Percentiles rank a stretch among this genome's conserved stretches.
These are phyloP conservation scores for Agaricales sp. DNA, from an alignment of 1,284 basidiomycete species.

Conservation along the genomic window DNA sequence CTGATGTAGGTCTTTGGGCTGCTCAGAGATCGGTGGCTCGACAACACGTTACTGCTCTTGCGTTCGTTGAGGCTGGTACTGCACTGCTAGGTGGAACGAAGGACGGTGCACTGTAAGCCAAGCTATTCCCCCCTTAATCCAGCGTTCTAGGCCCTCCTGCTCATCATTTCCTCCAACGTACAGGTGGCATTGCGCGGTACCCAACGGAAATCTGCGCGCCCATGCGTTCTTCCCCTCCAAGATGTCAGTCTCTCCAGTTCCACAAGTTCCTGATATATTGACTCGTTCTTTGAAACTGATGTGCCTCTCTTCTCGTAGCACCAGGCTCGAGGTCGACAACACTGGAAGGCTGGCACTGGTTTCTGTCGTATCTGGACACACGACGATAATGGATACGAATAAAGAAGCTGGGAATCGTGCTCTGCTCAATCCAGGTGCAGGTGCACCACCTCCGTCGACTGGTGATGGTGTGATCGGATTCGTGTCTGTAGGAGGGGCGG, in stretches of 20 bases:
- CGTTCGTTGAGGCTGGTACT: constrained; percentile 49
- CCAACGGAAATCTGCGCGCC: constrained; percentile 49
- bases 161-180: constrained; percentile 10
- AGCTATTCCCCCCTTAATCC: constrained; percentile 2
- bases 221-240: constrained; percentile 38
- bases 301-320: constrained; percentile 20
- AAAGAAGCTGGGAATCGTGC: too few relatives aligned
- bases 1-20: constrained; percentile 41
- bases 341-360: constrained; percentile 38
- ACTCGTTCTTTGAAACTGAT: too few relatives aligned
- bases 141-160: constrained; percentile 3
- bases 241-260: constrained; percentile 32
- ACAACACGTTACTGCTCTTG: constrained; percentile 49
- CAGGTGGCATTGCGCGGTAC: constrained; percentile 55
- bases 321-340: constrained; percentile 39
- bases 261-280: background rate
- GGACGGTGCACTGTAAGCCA: constrained; percentile 53
- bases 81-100: constrained; percentile 56
- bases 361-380: constrained; percentile 34
- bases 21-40: constrained; percentile 46
- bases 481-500: constrained; percentile 34
- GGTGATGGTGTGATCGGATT: constrained; percentile 38
- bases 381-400: constrained; percentile 37
- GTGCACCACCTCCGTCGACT: too few relatives aligned
- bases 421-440: too few relatives aligned